A percentile compares a stretch with the other conserved stretches of the same genome.
phyloP scores from a whole-genome alignment of 495 filamentous ascomycete species.

The Hypomontagnella submonticulosa region DNA sequence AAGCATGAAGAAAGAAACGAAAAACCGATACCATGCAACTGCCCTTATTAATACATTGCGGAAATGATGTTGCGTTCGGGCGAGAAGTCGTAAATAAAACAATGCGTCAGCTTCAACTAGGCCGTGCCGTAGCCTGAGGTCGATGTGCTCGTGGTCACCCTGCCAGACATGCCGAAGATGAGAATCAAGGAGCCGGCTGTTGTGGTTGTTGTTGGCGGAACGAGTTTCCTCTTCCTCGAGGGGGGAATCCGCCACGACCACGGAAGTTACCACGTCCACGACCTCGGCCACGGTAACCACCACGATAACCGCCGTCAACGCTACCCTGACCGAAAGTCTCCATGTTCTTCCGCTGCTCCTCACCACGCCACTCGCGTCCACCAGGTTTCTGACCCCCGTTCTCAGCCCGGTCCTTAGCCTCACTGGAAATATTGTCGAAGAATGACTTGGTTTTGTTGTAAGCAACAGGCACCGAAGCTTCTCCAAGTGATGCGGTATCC shows the following conservation, averaged over 20 bases:
- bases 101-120: neutral
- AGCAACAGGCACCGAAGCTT: conserved; percentile 56
- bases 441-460: conserved; percentile 91
- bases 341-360: conserved; percentile 94
- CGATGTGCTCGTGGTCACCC: neutral
- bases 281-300: conserved; percentile 75
- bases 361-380: conserved; percentile 90
- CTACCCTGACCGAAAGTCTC: conserved; percentile 99
- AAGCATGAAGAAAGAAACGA: conserved; percentile 38
- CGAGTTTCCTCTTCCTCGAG: conserved; percentile 56
- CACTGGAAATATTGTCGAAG: conserved; percentile 97
- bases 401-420: conserved; percentile 90
- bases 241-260: conserved; percentile 61
- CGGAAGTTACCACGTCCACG: conserved; percentile 70
- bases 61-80: conserved; percentile 28
- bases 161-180: neutral
- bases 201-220: too few species aligned
- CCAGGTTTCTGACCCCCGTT: conserved; percentile 69
- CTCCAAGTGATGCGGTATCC: conserved; percentile 46
- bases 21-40: conserved; percentile 40
- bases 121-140: neutral
- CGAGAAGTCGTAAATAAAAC: conserved; percentile 3
- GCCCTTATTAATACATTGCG: conserved; percentile 46
- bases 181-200: conserved; percentile 45
- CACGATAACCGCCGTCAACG: conserved; percentile 85